Base-by-base conservation (phyloP, 768 basidiomycete species). In the Hortiboletus campestris region DNA sequence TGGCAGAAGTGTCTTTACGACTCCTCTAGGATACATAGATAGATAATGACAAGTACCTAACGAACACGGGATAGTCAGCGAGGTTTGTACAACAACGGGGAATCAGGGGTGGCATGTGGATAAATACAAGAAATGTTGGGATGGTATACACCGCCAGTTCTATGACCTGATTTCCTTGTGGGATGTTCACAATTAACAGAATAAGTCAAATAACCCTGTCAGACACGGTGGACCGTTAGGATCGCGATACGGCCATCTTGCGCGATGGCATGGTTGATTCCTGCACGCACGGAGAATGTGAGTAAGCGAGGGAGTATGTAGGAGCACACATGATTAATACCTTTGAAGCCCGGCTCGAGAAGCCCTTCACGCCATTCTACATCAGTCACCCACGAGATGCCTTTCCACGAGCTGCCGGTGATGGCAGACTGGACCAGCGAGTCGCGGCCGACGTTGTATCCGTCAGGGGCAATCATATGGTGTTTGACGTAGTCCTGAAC, bases 201-300 rank as follows among this genome's bases (percentile, higher is more conserved):
- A 29, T 31, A 47, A 41, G 22, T 31, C 14, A 36, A 28, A 50
- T 51, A 12, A 8, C 16, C 13, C 17, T 25, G 25, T 68, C 59
- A 81, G 25, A 79, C 68, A 20, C 84, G 80, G 31, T 63, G 60
- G 46, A 92, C 84, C 6, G 86, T 92, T 40, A 93, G 75, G 31
- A 94, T 73, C n/a, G 92, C 91, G 17, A 91, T 80, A 28, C 80
- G 80, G 8, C 91, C 91, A 65, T 94, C 92, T 67, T 91, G 88
- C 12, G 81, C 74, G 42, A 94, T 94, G 48, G 80, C 85, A 66
- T 92, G 92, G 65, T 89, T 92, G 34, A 91, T 80, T 55, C 88
- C 90, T 91, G 62, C 40, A 63, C 28, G 62, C 40, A 63, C 28
- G 39, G 19, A 50, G 22, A 36, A 43, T 19, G 19, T 40, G 19